These are phyloP conservation scores for Physocladia obscura DNA, from an alignment of 192 early-diverging fungal species.

Conservation along the genomic window DNA sequence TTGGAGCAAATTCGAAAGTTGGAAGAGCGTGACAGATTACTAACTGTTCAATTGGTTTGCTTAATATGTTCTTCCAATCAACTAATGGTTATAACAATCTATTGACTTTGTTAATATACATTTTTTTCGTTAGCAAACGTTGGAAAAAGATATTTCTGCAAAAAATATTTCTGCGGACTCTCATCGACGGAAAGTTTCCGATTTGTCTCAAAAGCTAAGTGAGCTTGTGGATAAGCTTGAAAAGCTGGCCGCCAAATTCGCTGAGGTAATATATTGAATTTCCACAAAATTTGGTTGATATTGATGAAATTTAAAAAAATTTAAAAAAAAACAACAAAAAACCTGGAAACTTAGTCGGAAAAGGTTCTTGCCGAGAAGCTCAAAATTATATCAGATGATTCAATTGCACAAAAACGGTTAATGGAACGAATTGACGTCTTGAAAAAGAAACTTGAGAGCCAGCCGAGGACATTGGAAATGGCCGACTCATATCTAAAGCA, in stretches of 20 bases:
- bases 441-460: conserved; percentile 64
- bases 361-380: conserved; percentile 66
- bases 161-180: conserved; percentile 48
- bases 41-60: conserved; percentile 67
- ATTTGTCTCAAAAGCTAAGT: conserved; percentile 58
- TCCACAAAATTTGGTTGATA: conserved; percentile 8
- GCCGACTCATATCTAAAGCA: conserved; percentile 60
- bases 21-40: conserved; percentile 75
- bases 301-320: neutral
- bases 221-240: conserved; percentile 66
- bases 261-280: conserved; percentile 54
- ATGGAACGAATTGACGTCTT: conserved; percentile 60
- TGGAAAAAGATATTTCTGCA: conserved; percentile 66
- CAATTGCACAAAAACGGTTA: conserved; percentile 54
- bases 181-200: conserved; percentile 55
- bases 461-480: conserved; percentile 54
- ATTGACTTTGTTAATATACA: too few relatives aligned
- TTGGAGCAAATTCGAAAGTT: conserved; percentile 76
- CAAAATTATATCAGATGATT: conserved; percentile 56
- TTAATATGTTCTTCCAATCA: too few relatives aligned
- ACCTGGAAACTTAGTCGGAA: conserved; percentile 52
- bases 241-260: conserved; percentile 52
- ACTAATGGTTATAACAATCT: too few relatives aligned
- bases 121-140: conserved; percentile 45
- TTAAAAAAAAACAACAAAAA: too few relatives aligned